Evolutionary conservation across 78 protist species (phyloP).

Genomic region (slime mould (Dictyostelium discoideum)): dicty_2.7 NC_007091.3:2433001-2433500

Average conservation of each 20-base stretch:
- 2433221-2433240: conserved; percentile 72
- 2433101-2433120: conserved; percentile 82
- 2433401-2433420: conserved; percentile 79
- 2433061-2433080: conserved; percentile 72
- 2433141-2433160: conserved; percentile 70
- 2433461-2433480: conserved; percentile 65
- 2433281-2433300: conserved; percentile 78
- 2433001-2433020: conserved; percentile 81
- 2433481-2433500: conserved; percentile 62
- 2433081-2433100: conserved; percentile 84
- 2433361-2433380: conserved; percentile 83
- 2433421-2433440: conserved; percentile 82
- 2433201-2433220: background rate
- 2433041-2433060: conserved; percentile 83
- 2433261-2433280: conserved; percentile 76
- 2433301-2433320: conserved; percentile 84
- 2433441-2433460: conserved; percentile 86
- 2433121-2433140: conserved; percentile 72
- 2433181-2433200: conserved; percentile 44
- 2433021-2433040: conserved; percentile 78
- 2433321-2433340: conserved; percentile 84
- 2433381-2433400: conserved; percentile 84
- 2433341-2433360: conserved; percentile 79
- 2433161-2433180: conserved; percentile 77
- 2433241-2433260: conserved; percentile 86